Conservation (phyloP, 495 filamentous ascomycete genomes). For the Xylaria acuta region DNA sequence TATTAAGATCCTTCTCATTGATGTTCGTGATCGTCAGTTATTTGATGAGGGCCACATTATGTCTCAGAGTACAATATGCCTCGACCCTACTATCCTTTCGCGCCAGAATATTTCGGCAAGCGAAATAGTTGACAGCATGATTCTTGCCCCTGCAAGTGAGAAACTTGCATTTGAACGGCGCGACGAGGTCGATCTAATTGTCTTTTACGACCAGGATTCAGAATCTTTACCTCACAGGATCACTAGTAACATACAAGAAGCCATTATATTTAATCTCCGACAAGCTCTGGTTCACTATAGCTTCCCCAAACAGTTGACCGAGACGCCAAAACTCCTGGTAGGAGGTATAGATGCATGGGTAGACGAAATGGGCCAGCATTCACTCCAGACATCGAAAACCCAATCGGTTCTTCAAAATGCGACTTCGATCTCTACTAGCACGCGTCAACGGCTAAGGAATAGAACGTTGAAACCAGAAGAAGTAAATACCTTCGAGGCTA, state of each 20-base stretch:
- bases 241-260: constrained; percentile 52
- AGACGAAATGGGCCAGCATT: constrained; percentile 73
- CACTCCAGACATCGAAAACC: constrained; percentile 54
- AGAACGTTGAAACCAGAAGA: constrained; percentile 42
- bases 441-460: constrained; percentile 24
- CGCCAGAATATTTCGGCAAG: constrained; percentile 82
- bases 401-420: constrained; percentile 34
- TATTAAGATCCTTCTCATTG: constrained; percentile 79
- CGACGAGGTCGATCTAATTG: constrained; percentile 81
- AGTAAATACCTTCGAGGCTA: constrained; percentile 49
- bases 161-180: constrained; percentile 75
- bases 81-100: constrained; percentile 80
- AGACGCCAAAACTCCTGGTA: constrained; percentile 74
- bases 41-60: constrained; percentile 90
- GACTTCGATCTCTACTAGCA: constrained; percentile 24
- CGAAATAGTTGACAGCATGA: constrained; percentile 79
- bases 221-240: constrained; percentile 52
- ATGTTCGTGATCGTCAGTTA: constrained; percentile 79
- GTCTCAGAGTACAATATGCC: constrained; percentile 79
- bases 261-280: constrained; percentile 70
- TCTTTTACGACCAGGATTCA: constrained; percentile 84
- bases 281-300: constrained; percentile 84
- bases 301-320: constrained; percentile 70
- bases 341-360: constrained; percentile 90
- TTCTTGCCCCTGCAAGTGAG: constrained; percentile 78